Evolutionary conservation across 345 rosid species (phyloP).

Genomic region (Dimocarpus longan): DNA sequence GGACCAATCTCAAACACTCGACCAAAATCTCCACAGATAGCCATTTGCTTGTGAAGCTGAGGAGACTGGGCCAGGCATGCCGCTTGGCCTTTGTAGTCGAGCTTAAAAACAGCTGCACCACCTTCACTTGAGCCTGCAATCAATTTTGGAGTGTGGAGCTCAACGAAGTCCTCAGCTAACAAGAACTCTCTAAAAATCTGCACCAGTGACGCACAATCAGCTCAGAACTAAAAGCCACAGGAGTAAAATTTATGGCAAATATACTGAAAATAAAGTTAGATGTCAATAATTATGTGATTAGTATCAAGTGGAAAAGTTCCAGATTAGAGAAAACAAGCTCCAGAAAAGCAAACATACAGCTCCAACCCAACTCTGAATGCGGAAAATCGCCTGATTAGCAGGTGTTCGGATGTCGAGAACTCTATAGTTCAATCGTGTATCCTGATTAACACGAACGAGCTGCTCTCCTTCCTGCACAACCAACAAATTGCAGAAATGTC

Average conservation of each 20-base stretch:
- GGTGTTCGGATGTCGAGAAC: constrained; percentile 80
- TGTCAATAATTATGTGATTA: neutral
- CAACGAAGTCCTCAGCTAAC: constrained; percentile 56
- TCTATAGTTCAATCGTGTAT: constrained; percentile 73
- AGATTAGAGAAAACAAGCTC: neutral
- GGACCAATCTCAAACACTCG: constrained; percentile 88
- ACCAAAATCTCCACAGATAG: constrained; percentile 74
- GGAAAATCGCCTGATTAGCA: constrained; percentile 83
- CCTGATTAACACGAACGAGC: constrained; percentile 78
- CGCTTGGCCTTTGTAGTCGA: constrained; percentile 87
- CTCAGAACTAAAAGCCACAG: neutral
- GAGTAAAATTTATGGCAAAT: neutral
- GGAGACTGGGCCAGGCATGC: constrained; percentile 98
- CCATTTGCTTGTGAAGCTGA: constrained; percentile 93
- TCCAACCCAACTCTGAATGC: constrained; percentile 57
- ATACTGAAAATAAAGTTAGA: neutral
- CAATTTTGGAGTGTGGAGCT: constrained; percentile 86
- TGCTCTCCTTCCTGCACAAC: constrained; percentile 53
- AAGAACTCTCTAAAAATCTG: constrained; percentile 76
- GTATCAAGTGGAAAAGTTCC: neutral
- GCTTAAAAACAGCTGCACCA: constrained; percentile 86
- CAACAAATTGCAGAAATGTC: neutral
- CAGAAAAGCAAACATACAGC: constrained; percentile 34
- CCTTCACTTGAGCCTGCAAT: constrained; percentile 95
- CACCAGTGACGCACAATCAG: constrained; percentile 4